A percentile compares a stretch with the other conserved stretches of the same genome.
phyloP scores from a whole-genome alignment of 148 eudicot genomes.

The Arctostaphylos glauca region DNA sequence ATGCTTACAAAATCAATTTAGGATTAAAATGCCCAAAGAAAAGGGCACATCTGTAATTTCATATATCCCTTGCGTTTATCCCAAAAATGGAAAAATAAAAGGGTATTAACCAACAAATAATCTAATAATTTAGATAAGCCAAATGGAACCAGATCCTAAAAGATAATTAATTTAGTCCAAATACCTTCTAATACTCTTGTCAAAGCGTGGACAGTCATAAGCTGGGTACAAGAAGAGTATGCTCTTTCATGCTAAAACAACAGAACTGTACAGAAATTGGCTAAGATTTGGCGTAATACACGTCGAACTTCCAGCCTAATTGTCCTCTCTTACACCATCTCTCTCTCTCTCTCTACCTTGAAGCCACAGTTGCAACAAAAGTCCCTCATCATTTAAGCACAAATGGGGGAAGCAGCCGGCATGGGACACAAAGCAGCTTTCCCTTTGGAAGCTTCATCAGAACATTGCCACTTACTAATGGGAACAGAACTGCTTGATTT shows the following conservation, averaged over 20 bases:
- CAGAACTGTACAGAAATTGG: slow-evolving; percentile 8
- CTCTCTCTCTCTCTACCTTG: not conserved
- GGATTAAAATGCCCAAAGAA: no score
- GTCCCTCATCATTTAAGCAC: slow-evolving; percentile 16
- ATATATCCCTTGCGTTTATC: no score
- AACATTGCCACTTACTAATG: not conserved
- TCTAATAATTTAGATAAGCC: no score
- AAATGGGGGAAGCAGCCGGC: slow-evolving; percentile 19
- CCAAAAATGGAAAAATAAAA: no score
- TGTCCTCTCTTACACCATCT: slow-evolving; percentile 10
- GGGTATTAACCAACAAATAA: no score
- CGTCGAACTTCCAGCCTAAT: not conserved
- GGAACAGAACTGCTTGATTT: not conserved
- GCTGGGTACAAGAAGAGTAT: not conserved
- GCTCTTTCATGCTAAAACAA: not conserved
- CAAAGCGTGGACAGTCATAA: not conserved
- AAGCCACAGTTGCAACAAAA: not conserved
- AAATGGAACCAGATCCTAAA: no score
- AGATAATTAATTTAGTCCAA: not conserved
- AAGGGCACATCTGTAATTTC: no score
- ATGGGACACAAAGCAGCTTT: slow-evolving; percentile 18
- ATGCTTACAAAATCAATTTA: no score
- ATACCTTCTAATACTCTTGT: not conserved
- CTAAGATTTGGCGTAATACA: slow-evolving; percentile 2
- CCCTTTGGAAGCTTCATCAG: slow-evolving; percentile 11